A percentile compares a stretch with the other conserved stretches of the same genome.
These are phyloP conservation scores for Diaporthe longicolla DNA, from an alignment of 2,329 filamentous ascomycete species.

Conservation along the genomic window DNA sequence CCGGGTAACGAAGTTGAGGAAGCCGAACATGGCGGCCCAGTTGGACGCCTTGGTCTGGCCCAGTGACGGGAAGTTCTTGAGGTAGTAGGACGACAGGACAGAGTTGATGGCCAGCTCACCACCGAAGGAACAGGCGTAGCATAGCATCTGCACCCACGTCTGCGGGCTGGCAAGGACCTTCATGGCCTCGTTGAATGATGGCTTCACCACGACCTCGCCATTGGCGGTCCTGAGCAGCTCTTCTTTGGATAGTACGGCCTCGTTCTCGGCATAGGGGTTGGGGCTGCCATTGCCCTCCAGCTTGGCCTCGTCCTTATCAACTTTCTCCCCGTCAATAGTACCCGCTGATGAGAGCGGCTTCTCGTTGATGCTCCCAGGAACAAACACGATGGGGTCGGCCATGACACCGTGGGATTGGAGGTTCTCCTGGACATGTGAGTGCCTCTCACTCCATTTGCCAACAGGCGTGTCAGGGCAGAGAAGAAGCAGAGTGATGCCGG, in stretches of 20 bases:
- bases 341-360: slow-evolving; percentile 44
- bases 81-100: slow-evolving; percentile 71
- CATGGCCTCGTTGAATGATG: slow-evolving; percentile 65
- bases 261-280: slow-evolving; percentile 55
- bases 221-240: slow-evolving; percentile 69
- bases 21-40: slow-evolving; percentile 81
- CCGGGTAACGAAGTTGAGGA: slow-evolving; percentile 78
- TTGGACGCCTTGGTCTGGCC: slow-evolving; percentile 69
- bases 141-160: slow-evolving; percentile 67
- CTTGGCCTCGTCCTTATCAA: slow-evolving; percentile 49
- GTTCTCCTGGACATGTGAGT: slow-evolving; percentile 48
- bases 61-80: slow-evolving; percentile 71
- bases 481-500: slow-evolving; percentile 78
- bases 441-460: slow-evolving; percentile 84
- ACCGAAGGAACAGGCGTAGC: slow-evolving; percentile 76
- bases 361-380: slow-evolving; percentile 65
- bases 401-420: slow-evolving; percentile 64
- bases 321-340: slow-evolving; percentile 44
- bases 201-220: slow-evolving; percentile 68
- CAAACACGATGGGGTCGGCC: slow-evolving; percentile 59
- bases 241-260: slow-evolving; percentile 62
- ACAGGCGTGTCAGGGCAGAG: slow-evolving; percentile 86
- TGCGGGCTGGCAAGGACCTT: slow-evolving; percentile 65
- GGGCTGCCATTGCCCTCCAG: slow-evolving; percentile 51
- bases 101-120: slow-evolving; percentile 74